A percentile compares a stretch with the other conserved stretches of the same genome.
phyloP scores from a whole-genome alignment of 495 filamentous ascomycete species.

The Penicilliopsis zonata region DNA sequence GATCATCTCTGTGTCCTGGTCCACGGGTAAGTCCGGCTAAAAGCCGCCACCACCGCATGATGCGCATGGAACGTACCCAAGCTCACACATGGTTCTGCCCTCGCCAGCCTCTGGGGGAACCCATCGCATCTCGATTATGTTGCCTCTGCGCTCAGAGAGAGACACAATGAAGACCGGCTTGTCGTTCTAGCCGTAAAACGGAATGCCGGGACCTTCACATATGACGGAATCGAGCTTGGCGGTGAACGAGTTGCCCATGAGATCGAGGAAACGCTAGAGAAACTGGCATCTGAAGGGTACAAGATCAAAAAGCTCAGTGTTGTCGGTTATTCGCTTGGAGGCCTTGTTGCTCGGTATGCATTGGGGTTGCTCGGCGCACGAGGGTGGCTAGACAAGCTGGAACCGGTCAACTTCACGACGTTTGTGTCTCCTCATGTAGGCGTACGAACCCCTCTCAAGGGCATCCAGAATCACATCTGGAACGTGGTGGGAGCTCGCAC shows the following conservation, averaged over 20 bases:
- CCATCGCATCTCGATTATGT: slow-evolving; percentile 69
- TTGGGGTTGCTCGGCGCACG: slow-evolving; percentile 72
- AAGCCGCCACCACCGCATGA: slow-evolving; percentile 4
- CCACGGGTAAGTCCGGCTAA: slow-evolving; percentile 60
- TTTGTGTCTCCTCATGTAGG: slow-evolving; percentile 89
- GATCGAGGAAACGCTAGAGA: slow-evolving; percentile 69
- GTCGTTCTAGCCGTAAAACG: slow-evolving; percentile 66
- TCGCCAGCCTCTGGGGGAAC: slow-evolving; percentile 75
- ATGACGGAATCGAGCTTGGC: slow-evolving; percentile 86
- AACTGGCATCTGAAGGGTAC: slow-evolving; percentile 50
- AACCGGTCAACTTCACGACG: slow-evolving; percentile 87
- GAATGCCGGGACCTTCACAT: slow-evolving; percentile 76
- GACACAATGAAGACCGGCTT: slow-evolving; percentile 49
- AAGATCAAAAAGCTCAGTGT: slow-evolving; percentile 72
- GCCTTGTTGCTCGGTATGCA: slow-evolving; percentile 77
- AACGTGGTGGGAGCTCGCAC: slow-evolving; percentile 71
- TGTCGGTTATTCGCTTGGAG: slow-evolving; percentile 82
- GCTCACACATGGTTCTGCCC: slow-evolving; percentile 5
- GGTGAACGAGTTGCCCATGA: slow-evolving; percentile 81
- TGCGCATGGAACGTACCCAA: no score
- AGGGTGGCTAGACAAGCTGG: slow-evolving; percentile 63
- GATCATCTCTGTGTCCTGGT: slow-evolving; percentile 90
- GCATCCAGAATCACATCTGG: slow-evolving; percentile 55
- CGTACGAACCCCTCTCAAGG: slow-evolving; percentile 61
- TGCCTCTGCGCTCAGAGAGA: slow-evolving; percentile 51